A percentile compares a stretch with the other conserved stretches of the same genome.
phyloP scores from a whole-genome alignment of 2,329 filamentous ascomycete species.

The Paecilomyces formosus region DNA sequence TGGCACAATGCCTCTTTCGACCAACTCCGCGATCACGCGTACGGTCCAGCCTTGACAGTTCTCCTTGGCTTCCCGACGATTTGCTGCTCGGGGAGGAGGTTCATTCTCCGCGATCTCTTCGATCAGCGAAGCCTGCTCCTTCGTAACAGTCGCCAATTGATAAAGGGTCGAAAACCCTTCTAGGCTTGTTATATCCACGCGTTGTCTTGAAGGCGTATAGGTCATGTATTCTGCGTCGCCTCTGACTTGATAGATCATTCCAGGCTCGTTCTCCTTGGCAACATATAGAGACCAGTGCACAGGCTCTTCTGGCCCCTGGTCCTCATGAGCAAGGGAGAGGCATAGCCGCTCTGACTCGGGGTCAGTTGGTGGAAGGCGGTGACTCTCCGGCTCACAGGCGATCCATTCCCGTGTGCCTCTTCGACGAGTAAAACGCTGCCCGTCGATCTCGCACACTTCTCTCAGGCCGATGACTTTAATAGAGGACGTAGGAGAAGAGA shows the following conservation, averaged over 20 bases:
- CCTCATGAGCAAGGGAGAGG: neutral
- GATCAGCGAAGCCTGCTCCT: constrained; percentile 8
- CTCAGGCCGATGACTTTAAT: neutral
- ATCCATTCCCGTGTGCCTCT: neutral
- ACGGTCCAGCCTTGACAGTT: constrained; percentile 18
- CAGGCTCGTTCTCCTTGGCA: constrained; percentile 15
- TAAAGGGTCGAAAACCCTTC: constrained; percentile 10
- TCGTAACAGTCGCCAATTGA: constrained; percentile 10
- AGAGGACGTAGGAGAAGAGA: neutral
- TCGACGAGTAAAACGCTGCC: neutral
- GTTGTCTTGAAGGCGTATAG: constrained; percentile 10
- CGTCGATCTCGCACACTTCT: neutral
- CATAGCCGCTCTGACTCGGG: neutral
- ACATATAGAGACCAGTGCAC: constrained; percentile 17
- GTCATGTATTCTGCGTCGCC: constrained; percentile 18
- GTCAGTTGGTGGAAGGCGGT: neutral
- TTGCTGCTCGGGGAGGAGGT: constrained; percentile 10
- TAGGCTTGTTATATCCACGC: constrained; percentile 6
- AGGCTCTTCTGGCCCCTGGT: neutral
- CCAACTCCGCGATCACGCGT: constrained; percentile 15
- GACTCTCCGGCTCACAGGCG: neutral
- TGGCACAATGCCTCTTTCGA: constrained; percentile 12
- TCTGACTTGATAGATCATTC: constrained; percentile 17
- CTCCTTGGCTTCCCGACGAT: constrained; percentile 12
- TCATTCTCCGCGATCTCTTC: constrained; percentile 12